A percentile compares a stretch with the other conserved stretches of the same genome.
Conservation (phyloP, 176 grass and related monocot genomes). For the Oryza meridionalis region DNA sequence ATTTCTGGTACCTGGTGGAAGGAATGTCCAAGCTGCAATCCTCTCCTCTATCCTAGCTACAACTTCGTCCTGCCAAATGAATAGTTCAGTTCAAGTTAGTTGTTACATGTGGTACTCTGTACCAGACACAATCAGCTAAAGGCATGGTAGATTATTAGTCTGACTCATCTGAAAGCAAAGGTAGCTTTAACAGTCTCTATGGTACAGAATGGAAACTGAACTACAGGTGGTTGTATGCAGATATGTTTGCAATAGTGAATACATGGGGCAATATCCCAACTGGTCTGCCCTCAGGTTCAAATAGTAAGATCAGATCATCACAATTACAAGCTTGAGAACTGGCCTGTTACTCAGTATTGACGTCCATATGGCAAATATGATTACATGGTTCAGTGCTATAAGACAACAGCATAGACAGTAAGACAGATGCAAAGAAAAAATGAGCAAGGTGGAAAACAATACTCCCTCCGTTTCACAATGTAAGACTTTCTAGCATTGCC, state of each 20-base stretch:
- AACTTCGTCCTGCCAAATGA: slow-evolving; percentile 74
- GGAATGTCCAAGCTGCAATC: slow-evolving; percentile 84
- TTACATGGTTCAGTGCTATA: slow-evolving; percentile 6
- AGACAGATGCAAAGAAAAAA: neutral
- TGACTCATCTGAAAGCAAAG: slow-evolving; percentile 6
- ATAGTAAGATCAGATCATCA: slow-evolving; percentile 4
- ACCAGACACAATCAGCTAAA: neutral
- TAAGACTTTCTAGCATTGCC: too few species aligned
- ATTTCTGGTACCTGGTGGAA: slow-evolving; percentile 64
- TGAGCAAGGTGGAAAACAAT: neutral
- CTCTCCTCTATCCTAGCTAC: slow-evolving; percentile 73
- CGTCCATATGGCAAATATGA: slow-evolving; percentile 1
- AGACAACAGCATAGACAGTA: neutral
- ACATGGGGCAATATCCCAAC: neutral
- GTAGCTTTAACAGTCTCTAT: slow-evolving; percentile 13
- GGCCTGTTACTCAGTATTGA: neutral
- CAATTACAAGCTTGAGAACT: slow-evolving; percentile 11
- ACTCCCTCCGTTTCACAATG: too few species aligned
- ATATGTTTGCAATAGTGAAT: neutral
- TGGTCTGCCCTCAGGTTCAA: neutral
- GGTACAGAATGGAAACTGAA: slow-evolving; percentile 17
- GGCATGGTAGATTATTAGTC: neutral
- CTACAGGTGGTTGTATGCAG: neutral
- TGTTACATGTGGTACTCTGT: neutral
- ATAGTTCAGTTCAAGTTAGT: slow-evolving; percentile 19